phyloP scores from a whole-genome alignment of 2,329 filamentous ascomycete species.

The Scedosporium dehoogii region DNA sequence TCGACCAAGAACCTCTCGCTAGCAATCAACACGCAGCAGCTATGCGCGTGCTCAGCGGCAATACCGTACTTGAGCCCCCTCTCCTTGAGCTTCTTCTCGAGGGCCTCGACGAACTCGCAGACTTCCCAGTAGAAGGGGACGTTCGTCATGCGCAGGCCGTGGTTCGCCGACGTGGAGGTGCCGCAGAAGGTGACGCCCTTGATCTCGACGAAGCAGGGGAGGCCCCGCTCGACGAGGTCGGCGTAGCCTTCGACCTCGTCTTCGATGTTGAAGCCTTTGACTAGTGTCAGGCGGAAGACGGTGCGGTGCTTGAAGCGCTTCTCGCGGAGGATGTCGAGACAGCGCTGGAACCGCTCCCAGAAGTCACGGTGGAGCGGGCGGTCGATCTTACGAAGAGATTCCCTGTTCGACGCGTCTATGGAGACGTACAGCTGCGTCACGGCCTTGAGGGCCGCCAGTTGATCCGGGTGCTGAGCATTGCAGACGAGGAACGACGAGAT shows the following conservation, averaged over 20 bases:
- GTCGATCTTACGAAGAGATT: constrained; percentile 80
- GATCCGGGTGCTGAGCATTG: constrained; percentile 92
- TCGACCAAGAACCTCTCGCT: constrained; percentile 68
- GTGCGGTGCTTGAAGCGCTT: constrained; percentile 80
- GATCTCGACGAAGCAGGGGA: constrained; percentile 89
- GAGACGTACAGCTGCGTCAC: constrained; percentile 96
- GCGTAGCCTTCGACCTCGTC: constrained; percentile 89
- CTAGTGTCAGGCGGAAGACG: constrained; percentile 87
- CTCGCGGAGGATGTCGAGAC: constrained; percentile 78
- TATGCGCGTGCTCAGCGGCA: constrained; percentile 89
- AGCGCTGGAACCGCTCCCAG: constrained; percentile 90
- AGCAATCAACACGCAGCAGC: constrained; percentile 82
- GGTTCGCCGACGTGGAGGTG: constrained; percentile 72
- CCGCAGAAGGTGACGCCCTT: constrained; percentile 98
- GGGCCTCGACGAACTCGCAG: constrained; percentile 65
- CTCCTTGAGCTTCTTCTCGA: constrained; percentile 57
- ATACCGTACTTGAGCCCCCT: constrained; percentile 79
- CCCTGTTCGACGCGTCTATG: constrained; percentile 87
- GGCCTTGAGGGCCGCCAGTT: constrained; percentile 69
- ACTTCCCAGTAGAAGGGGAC: constrained; percentile 95
- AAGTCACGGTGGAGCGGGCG: constrained; percentile 89
- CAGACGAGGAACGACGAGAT: constrained; percentile 95
- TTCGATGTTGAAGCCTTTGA: constrained; percentile 96
- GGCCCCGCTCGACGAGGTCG: constrained; percentile 71
- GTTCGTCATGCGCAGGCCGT: constrained; percentile 91